These are phyloP conservation scores for Leptodermis oblonga DNA, from an alignment of 257 asterid species.

Conservation along the genomic window DNA sequence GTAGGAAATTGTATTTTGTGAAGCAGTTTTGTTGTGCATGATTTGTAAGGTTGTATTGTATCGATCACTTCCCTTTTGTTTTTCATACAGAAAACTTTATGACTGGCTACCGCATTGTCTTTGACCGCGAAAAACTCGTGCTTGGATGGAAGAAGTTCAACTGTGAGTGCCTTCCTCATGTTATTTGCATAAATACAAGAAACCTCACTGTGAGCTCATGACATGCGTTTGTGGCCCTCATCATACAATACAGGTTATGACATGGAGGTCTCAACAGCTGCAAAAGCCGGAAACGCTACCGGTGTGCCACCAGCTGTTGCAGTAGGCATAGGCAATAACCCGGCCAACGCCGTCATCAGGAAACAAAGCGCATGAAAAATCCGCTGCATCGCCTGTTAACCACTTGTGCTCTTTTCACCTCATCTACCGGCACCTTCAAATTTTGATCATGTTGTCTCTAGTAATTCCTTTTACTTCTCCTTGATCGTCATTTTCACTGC, in stretches of 20 bases:
- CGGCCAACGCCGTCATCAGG: slow-evolving; percentile 22
- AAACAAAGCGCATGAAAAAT: slow-evolving; percentile 23
- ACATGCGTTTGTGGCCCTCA: background rate
- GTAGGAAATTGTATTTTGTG: background rate
- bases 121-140: slow-evolving; percentile 74
- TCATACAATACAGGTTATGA: slow-evolving; percentile 55
- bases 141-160: slow-evolving; percentile 78
- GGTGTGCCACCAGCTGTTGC: slow-evolving; percentile 49
- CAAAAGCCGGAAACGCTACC: slow-evolving; percentile 36
- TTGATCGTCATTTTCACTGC: slow-evolving; percentile 4
- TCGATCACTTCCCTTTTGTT: background rate
- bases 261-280: slow-evolving; percentile 32
- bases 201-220: background rate
- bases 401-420: slow-evolving; percentile 17
- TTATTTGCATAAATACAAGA: background rate
- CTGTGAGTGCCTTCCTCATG: slow-evolving; percentile 40
- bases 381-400: slow-evolving; percentile 33
- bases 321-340: slow-evolving; percentile 30
- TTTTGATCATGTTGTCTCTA: slow-evolving; percentile 19
- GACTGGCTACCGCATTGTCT: slow-evolving; percentile 78
- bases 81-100: slow-evolving; percentile 62
- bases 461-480: background rate
- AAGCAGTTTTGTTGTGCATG: background rate
- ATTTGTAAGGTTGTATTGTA: background rate
- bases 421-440: slow-evolving; percentile 21